Evolutionary conservation across 2,329 filamentous ascomycete species (phyloP), one percentile per base, ranked within the genome.

Genomic region (Ophiostoma tasmaniense): DNA sequence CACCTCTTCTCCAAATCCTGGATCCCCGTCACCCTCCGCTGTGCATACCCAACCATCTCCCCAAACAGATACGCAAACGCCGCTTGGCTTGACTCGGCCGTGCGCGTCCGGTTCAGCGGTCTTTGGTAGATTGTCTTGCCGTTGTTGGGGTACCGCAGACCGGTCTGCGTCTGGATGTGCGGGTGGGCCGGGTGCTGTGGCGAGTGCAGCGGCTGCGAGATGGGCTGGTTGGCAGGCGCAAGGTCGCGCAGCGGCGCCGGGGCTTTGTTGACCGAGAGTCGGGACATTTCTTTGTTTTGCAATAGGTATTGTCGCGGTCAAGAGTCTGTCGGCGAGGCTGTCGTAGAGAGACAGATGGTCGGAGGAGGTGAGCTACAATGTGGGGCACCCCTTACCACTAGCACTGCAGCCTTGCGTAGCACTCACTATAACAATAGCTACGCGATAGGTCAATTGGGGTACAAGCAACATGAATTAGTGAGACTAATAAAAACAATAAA

Each of bases 111-210:
- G 80, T 97, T 97, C 71, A 98, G 84, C 71, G 96, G 93, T 68
- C 95, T 87, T 83, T 97, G 93, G 83, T 98, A 99, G 81, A 99
- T 98, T 73, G 93, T 97, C 82, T 98, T 98, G 81, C 93, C 92
- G 79, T 89, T 96, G 69, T 91, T 91, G 65, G 95, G 94, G 76
- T 96, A 92, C 74, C 93, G 91, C 71, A 99, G 88, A 33, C 91
- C 89, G 42, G 84, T 78, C 73, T 84, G 79, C 73, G 66, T 66
- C 42, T 35, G n/a, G 52, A 88, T 78, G 72, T 84, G 79, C 68
- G 81, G 83, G 76, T 59, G 83, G 17, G 37, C 82, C 73, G 66
- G 64, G 64, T 65, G 64, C 22, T 65, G 64, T 10, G 64, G 64
- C 28, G n/a, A 33, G n/a, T 45, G 66, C 30, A 67, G 69, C n/a